A percentile compares a stretch with the other conserved stretches of the same genome.
Conservation (phyloP, 495 filamentous ascomycete species). For the Pyrenula aspistea region DNA sequence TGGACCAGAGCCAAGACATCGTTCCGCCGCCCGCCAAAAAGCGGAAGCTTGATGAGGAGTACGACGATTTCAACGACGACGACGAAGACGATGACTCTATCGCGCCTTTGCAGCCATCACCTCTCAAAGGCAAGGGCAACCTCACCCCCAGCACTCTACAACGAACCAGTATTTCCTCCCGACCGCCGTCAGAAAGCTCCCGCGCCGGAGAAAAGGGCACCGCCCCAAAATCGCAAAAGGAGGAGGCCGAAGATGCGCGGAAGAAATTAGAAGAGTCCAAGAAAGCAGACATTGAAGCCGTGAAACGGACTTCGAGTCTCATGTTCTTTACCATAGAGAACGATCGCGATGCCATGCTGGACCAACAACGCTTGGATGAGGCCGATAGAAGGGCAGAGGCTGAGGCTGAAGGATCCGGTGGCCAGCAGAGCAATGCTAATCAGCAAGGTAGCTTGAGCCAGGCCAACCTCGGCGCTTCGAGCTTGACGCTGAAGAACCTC, state of each 20-base stretch:
- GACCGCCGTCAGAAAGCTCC: slow-evolving; percentile 15
- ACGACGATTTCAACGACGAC: slow-evolving; percentile 69
- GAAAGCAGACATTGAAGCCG: slow-evolving; percentile 83
- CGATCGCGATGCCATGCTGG: slow-evolving; percentile 89
- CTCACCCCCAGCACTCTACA: slow-evolving; percentile 25
- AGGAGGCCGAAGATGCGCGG: slow-evolving; percentile 72
- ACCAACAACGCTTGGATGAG: slow-evolving; percentile 94
- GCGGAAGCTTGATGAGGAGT: slow-evolving; percentile 68
- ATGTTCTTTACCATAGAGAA: slow-evolving; percentile 91
- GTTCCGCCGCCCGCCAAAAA: slow-evolving; percentile 38
- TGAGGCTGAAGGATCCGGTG: slow-evolving; percentile 66
- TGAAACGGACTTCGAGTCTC: slow-evolving; percentile 78
- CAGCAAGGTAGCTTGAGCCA: slow-evolving; percentile 80
- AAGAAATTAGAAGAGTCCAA: slow-evolving; percentile 91
- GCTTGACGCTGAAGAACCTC: slow-evolving; percentile 88
- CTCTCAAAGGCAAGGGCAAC: slow-evolving; percentile 47
- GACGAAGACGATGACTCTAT: slow-evolving; percentile 77
- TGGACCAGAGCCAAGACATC: background rate
- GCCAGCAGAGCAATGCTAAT: slow-evolving; percentile 30
- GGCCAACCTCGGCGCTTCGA: slow-evolving; percentile 93
- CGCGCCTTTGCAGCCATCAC: slow-evolving; percentile 29
- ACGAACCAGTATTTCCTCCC: slow-evolving; percentile 17
- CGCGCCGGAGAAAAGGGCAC: slow-evolving; percentile 23
- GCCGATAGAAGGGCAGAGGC: slow-evolving; percentile 91
- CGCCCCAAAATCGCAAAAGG: slow-evolving; percentile 33